Evolutionary conservation across 805 yeast species (phyloP).

Genomic region (Kodamaea kaohsiungensis): DNA sequence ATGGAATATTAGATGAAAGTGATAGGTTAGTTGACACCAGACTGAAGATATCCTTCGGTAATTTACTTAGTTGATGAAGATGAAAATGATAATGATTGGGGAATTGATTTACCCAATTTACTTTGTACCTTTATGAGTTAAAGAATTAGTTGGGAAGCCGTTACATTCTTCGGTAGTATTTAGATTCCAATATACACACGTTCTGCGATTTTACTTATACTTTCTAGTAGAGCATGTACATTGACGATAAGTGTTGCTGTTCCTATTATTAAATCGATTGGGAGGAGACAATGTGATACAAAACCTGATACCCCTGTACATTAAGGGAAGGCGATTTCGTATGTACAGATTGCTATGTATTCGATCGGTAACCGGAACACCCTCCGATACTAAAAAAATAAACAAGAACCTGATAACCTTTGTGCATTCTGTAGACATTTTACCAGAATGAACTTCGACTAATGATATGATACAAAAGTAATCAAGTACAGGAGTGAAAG

Average conservation of each 20-base stretch:
- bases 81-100: neutral
- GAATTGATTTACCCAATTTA: neutral
- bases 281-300: neutral
- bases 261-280: neutral
- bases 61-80: neutral
- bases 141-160: neutral
- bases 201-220: neutral
- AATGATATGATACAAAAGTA: too few species aligned
- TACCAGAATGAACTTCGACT: too few species aligned
- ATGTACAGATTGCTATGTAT: too few species aligned
- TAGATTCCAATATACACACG: neutral
- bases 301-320: neutral
- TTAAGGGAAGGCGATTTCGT: neutral
- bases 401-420: neutral
- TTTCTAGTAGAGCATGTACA: neutral
- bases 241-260: neutral
- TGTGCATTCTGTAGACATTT: too few species aligned
- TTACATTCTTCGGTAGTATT: neutral
- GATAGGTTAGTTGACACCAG: slow-evolving; percentile 20
- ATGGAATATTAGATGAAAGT: slow-evolving; percentile 28
- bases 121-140: neutral
- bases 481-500: too few species aligned
- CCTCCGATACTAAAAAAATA: neutral
- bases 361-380: neutral
- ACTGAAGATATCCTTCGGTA: slow-evolving; percentile 4